These are phyloP conservation scores for Eleusine indica DNA, from an alignment of 176 grass and related monocot genomes.

Conservation along the genomic window DNA sequence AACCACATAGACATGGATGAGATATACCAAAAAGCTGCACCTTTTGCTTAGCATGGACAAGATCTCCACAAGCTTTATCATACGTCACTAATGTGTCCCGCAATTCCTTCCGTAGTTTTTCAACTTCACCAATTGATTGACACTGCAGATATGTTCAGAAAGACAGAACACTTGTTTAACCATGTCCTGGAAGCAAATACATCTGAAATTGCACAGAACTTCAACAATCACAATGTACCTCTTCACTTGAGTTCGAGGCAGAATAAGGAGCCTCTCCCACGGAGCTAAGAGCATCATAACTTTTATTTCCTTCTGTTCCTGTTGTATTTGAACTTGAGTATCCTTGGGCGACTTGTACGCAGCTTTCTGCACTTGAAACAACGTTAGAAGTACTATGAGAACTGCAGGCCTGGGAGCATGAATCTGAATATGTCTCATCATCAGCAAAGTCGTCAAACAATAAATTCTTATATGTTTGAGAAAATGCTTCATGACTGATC, in stretches of 20 bases:
- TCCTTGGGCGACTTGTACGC: constrained; percentile 2
- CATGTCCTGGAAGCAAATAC: constrained; percentile 4
- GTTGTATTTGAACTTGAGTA: constrained; percentile 22
- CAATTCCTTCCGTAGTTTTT: constrained; percentile 65
- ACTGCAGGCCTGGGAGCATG: constrained; percentile 31
- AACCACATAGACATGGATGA: background rate
- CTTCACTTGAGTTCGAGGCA: constrained; percentile 40
- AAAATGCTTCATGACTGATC: constrained; percentile 63
- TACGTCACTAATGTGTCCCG: constrained; percentile 61
- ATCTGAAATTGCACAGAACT: background rate
- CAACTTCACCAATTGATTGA: constrained; percentile 63
- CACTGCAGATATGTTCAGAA: constrained; percentile 45
- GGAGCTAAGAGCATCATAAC: constrained; percentile 22
- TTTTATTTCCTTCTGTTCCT: constrained; percentile 43
- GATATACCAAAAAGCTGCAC: constrained; percentile 4
- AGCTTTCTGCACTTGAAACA: constrained; percentile 48
- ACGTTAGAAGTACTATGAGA: constrained; percentile 37
- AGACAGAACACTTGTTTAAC: constrained; percentile 32
- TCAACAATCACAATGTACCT: constrained; percentile 16
- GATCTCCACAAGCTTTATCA: constrained; percentile 66
- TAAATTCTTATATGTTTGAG: constrained; percentile 41
- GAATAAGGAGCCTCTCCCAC: constrained; percentile 36
- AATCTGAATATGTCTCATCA: constrained; percentile 26
- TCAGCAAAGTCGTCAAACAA: constrained; percentile 44
- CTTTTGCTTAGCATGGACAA: constrained; percentile 68